Base-by-base conservation (phyloP, 1,139 yeast species). In the Pichia norvegensis region DNA sequence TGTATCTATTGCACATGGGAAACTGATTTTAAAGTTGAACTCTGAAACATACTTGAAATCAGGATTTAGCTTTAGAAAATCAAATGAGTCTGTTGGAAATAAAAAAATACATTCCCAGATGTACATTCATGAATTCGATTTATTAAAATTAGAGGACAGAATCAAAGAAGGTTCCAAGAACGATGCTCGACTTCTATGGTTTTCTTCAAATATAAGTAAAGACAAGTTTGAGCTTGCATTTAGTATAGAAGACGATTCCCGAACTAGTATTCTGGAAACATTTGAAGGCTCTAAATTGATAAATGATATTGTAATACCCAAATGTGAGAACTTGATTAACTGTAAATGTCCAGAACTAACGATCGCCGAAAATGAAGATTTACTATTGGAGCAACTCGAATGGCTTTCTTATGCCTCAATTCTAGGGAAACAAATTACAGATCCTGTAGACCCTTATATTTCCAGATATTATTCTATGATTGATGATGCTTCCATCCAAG, bases 121-220 rank as follows among this genome's bases (percentile, higher is more conserved):
- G 54, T 59, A 47, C 45, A 54, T 54, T 29, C 45, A 55, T 9
- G 40, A 44, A 19, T 52, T 60, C 29, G 54, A 58, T 42, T 36
- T 61, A 38, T 7, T 27, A 11, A 27, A 42, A 0, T 43, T 55
- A 41, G 40, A 50, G 40, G 35, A 52, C 33, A 46, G 35, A 19
- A 16, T 52, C 29, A 40, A 40, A 5, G 20, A 38, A 16, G 58
- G 58, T 8, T 54, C 57, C 21, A 56, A 58, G 33, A 56, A 59
- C 37, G 59, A 55, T 44, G 57, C 62, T 6, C 58, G 74, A 36
- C 50, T 70, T 27, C 20, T 61, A n/a, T 70, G 74, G 74, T 68
- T 66, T 29, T 54, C 62, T 4, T 59, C 65, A 9, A 65, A 67
- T 41, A 58, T 48, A 14, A 41, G 36, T 13, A 19, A 25, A 4